Conservation (phyloP, 1,284 basidiomycete genomes). For the Schizophyllum commune region DNA sequence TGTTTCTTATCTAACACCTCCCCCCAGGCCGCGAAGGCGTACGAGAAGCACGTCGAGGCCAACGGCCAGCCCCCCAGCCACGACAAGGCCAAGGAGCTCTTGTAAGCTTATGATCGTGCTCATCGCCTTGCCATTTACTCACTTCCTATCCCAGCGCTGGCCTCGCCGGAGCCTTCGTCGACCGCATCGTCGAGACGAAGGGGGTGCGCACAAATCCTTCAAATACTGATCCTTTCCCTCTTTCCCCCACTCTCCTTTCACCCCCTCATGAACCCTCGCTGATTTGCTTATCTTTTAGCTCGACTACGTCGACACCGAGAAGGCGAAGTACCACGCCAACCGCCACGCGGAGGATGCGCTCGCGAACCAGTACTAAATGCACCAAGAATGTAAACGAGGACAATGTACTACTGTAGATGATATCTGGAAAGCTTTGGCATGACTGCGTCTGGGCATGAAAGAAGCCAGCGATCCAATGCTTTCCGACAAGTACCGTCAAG, state of each 20-base stretch:
- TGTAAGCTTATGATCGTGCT: conserved; percentile 16
- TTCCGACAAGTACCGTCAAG: too few relatives aligned
- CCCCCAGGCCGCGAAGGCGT: conserved; percentile 44
- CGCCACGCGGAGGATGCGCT: neutral
- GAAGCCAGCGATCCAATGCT: too few relatives aligned
- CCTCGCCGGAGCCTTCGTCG: conserved; percentile 36
- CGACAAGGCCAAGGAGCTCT: conserved; percentile 38
- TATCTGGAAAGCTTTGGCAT: too few relatives aligned
- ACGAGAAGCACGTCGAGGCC: conserved; percentile 37
- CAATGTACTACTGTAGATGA: too few relatives aligned
- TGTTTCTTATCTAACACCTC: neutral
- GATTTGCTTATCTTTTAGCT: conserved; percentile 18
- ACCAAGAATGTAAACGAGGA: too few relatives aligned
- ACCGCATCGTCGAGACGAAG: conserved; percentile 40
- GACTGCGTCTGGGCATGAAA: too few relatives aligned
- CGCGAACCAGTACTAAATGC: neutral
- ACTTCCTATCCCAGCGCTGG: too few relatives aligned
- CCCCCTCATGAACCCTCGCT: neutral
- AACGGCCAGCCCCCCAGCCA: conserved; percentile 38
- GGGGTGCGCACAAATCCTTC: conserved; percentile 31
- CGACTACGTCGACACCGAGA: conserved; percentile 33
- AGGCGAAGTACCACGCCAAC: conserved; percentile 34
- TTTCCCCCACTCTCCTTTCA: too few relatives aligned
- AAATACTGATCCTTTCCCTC: too few relatives aligned
- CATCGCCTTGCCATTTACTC: too few relatives aligned